Conservation (phyloP, 2,329 filamentous ascomycete genomes). For the Diaporthe aspalathi region DNA sequence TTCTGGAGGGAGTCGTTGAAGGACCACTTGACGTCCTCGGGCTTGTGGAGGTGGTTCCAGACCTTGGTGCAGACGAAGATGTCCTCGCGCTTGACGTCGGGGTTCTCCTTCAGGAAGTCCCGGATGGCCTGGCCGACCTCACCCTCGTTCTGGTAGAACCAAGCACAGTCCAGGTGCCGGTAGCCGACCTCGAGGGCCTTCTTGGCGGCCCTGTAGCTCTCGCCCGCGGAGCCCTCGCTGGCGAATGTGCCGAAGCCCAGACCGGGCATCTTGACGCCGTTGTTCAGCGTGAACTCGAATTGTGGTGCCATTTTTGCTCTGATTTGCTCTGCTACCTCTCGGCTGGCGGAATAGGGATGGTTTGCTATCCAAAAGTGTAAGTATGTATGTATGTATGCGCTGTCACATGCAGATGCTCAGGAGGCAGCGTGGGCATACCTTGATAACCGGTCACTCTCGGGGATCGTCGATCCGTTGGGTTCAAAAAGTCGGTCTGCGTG, state of each 20-base stretch:
- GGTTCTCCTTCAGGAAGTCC: slow-evolving; percentile 53
- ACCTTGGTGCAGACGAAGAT: slow-evolving; percentile 76
- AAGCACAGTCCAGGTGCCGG: slow-evolving; percentile 74
- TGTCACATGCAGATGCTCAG: slow-evolving; percentile 25
- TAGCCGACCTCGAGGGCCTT: slow-evolving; percentile 72
- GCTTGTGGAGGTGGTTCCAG: slow-evolving; percentile 74
- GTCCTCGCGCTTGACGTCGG: slow-evolving; percentile 61
- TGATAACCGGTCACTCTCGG: slow-evolving; percentile 30
- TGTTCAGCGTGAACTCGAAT: slow-evolving; percentile 57
- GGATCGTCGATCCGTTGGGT: slow-evolving; percentile 41
- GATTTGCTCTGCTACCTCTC: slow-evolving; percentile 2
- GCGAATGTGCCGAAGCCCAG: slow-evolving; percentile 75
- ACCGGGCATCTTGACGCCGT: slow-evolving; percentile 69
- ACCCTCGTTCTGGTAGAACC: slow-evolving; percentile 76
- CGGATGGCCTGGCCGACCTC: slow-evolving; percentile 69
- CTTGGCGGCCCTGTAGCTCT: slow-evolving; percentile 73
- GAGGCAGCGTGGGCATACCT: slow-evolving; percentile 17
- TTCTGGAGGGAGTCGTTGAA: slow-evolving; percentile 62
- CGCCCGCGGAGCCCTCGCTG: slow-evolving; percentile 71
- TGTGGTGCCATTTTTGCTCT: slow-evolving; percentile 40
- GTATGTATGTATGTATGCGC: slow-evolving; percentile 31
- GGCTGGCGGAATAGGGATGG: not conserved
- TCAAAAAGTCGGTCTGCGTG: slow-evolving; percentile 36
- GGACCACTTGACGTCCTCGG: slow-evolving; percentile 66
- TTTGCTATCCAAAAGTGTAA: slow-evolving; percentile 16